A percentile compares a stretch with the other conserved stretches of the same genome.
These are phyloP conservation scores for Chlamydomonas reinhardtii DNA, from an alignment of 163 green algal species.

Conservation along the genomic window DNA sequence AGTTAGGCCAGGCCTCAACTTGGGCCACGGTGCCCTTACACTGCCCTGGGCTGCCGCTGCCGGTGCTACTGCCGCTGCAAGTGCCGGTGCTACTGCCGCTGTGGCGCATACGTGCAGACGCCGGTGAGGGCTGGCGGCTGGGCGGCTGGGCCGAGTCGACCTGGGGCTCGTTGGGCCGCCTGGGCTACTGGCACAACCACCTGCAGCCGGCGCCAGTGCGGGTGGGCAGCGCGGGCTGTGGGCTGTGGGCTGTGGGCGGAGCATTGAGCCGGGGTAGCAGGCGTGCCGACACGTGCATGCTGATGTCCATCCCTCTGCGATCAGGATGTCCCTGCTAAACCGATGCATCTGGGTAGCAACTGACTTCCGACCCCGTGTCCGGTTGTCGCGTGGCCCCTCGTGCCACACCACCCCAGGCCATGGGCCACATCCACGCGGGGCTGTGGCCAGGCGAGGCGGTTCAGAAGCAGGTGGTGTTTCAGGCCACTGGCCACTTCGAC, in stretches of 20 bases:
- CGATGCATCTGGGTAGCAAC: too few species aligned
- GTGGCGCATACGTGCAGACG: not conserved
- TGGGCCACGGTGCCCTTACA: not conserved
- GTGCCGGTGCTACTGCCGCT: not conserved
- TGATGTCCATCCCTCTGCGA: too few species aligned
- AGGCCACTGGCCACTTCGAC: conserved; percentile 12
- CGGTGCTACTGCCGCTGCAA: not conserved
- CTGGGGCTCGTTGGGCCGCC: not conserved
- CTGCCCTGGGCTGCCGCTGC: not conserved
- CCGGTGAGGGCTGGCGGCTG: not conserved
- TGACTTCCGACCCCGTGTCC: too few species aligned
- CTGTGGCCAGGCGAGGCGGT: not conserved
- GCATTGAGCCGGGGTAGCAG: too few species aligned
- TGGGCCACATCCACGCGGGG: conserved; percentile 14
- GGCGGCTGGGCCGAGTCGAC: not conserved
- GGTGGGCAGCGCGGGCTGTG: not conserved
- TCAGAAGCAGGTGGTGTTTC: not conserved
- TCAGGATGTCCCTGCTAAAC: too few species aligned
- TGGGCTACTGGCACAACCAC: conserved; percentile 23
- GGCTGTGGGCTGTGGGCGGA: too few species aligned
- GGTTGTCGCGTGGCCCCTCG: too few species aligned
- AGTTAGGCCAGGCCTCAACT: not conserved
- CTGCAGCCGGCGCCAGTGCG: not conserved
- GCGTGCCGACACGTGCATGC: too few species aligned
- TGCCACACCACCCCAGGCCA: too few species aligned